Evolutionary conservation across 306 rosid species (phyloP), one percentile per base, ranked within the genome.

Genomic region (Acmispon strigosus): DNA sequence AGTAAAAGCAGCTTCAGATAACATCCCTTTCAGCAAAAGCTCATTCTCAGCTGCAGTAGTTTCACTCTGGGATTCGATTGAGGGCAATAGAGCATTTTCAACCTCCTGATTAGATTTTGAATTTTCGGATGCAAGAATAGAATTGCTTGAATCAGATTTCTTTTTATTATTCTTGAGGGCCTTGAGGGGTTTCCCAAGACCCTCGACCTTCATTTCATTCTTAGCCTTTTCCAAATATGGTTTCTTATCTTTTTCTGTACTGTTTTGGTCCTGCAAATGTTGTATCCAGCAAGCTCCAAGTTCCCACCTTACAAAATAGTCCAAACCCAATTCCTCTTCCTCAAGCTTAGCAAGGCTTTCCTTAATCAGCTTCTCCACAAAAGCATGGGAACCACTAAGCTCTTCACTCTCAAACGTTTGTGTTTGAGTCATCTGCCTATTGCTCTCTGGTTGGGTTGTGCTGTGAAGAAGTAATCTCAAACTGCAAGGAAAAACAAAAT

Each of bases 231-330:
- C 96, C 74, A 66, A 43, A 11, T 85, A 77, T 18, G 88, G 79
- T 79, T 90, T 90, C 86, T 87, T 94, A 76, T 90, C 98, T 70
- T 90, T 93, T 19, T 84, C 90, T 16, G 95, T 34, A 80, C 77
- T 94, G 84, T 84, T 90, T 76, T 90, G 97, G 85, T 94, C 98
- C 71, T 91, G 97, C 88, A 94, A 86, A 84, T 94, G 98, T 64
- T 94, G 98, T 78, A 94, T 88, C 98, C 98, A 94, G 84, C 97
- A 94, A 55, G 98, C 98, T 74, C 98, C 98, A 68, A 94, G 97
- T 84, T 94, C 98, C 98, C 98, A 94, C 82, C 98, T 86, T 61
- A 94, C 86, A 78, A 86, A 87, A 63, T 77, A 76, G 74, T 87
- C 93, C 52, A 64, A 77, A 62, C 50, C 72, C 13, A 32, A 19